These are phyloP conservation scores for Talaromyces sp. DNA, from an alignment of 2,329 filamentous ascomycete genomes.

Conservation along the genomic window DNA sequence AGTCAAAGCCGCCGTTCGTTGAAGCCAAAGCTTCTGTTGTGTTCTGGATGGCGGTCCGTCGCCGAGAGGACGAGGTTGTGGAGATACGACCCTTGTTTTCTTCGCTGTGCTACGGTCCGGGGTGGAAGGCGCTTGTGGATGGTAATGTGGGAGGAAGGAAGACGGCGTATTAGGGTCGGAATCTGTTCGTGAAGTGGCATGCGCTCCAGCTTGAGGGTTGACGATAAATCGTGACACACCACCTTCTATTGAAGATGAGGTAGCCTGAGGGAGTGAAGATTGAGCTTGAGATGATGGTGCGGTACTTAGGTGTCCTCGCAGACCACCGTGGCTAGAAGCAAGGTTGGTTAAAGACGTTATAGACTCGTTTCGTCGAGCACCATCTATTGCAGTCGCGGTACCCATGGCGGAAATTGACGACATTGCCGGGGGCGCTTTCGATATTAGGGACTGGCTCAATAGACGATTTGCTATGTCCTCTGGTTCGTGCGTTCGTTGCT, in stretches of 20 bases:
- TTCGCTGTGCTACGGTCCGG: slow-evolving; percentile 27
- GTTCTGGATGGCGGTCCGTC: slow-evolving; percentile 42
- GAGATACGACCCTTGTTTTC: slow-evolving; percentile 28
- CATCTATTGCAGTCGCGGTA: slow-evolving; percentile 32
- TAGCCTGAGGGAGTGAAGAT: slow-evolving; percentile 30
- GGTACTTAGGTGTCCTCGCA: slow-evolving; percentile 27
- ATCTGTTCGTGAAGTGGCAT: slow-evolving; percentile 34
- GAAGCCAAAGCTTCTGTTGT: slow-evolving; percentile 46
- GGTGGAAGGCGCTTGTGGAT: slow-evolving; percentile 43
- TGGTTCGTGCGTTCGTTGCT: slow-evolving; percentile 25
- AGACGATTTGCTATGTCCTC: slow-evolving; percentile 36
- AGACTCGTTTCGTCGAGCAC: slow-evolving; percentile 32
- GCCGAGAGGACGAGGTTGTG: slow-evolving; percentile 31
- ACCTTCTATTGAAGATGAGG: slow-evolving; percentile 45
- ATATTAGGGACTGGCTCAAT: slow-evolving; percentile 36
- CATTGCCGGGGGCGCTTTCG: slow-evolving; percentile 45
- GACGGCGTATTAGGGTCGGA: slow-evolving; percentile 44
- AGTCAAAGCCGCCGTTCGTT: slow-evolving; percentile 41
- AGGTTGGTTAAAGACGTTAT: slow-evolving; percentile 35
- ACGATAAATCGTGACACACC: slow-evolving; percentile 44
- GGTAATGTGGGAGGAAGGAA: slow-evolving; percentile 45
- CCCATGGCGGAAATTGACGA: slow-evolving; percentile 45
- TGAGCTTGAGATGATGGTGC: slow-evolving; percentile 26
- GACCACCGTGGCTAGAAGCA: slow-evolving; percentile 28
- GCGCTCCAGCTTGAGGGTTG: slow-evolving; percentile 27